These are phyloP conservation scores for Microcera coccophila DNA, from an alignment of 2,329 filamentous ascomycete species.

Conservation along the genomic window DNA sequence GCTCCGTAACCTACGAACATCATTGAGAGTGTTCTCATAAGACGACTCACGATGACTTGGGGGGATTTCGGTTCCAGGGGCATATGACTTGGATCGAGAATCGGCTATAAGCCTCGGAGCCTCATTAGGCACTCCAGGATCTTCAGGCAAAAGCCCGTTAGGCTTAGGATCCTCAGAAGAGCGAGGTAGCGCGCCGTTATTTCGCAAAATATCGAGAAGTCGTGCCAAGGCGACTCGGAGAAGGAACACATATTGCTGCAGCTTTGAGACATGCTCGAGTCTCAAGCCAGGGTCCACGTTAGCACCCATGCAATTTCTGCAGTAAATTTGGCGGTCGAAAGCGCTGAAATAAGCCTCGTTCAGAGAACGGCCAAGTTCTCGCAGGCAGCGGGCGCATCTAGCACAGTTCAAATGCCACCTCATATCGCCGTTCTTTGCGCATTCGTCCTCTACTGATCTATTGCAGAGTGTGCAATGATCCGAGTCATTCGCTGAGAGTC, in stretches of 20 bases:
- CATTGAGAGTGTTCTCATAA: conserved; percentile 93
- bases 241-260: conserved; percentile 93
- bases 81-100: conserved; percentile 70
- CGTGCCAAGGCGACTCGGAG: conserved; percentile 87
- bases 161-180: conserved; percentile 65
- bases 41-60: conserved; percentile 67
- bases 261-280: conserved; percentile 74
- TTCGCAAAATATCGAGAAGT: conserved; percentile 80
- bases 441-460: conserved; percentile 92
- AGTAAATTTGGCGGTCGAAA: conserved; percentile 66
- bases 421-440: conserved; percentile 67
- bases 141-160: conserved; percentile 24
- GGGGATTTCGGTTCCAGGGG: conserved; percentile 52
- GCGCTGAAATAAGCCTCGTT: conserved; percentile 69
- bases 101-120: conserved; percentile 52
- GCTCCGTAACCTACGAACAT: conserved; percentile 86
- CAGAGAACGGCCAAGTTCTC: conserved; percentile 64
- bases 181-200: conserved; percentile 74
- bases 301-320: conserved; percentile 60
- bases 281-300: conserved; percentile 48
- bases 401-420: conserved; percentile 85
- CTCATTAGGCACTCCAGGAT: conserved; percentile 58
- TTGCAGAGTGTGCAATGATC: conserved; percentile 81
- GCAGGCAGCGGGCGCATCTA: conserved; percentile 62
- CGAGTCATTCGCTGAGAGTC: conserved; percentile 68